phyloP scores from a whole-genome alignment of 305 asterid genomes.

The Solanum hybrid region DNA sequence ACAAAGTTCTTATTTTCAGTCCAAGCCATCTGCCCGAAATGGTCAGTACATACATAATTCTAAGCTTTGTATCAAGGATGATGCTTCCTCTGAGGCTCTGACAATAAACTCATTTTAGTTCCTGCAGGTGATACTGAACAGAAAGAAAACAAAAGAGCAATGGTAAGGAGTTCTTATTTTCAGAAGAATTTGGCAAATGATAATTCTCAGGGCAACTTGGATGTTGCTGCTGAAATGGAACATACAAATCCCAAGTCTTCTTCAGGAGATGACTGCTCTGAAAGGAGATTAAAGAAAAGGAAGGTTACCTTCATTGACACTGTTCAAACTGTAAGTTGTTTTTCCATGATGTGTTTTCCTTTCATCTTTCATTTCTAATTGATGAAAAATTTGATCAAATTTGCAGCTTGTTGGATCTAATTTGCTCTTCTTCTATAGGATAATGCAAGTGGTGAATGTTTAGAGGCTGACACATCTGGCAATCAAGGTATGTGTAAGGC shows the following conservation, averaged over 20 bases:
- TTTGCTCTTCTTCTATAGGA: conserved; percentile 1
- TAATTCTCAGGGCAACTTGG: conserved; percentile 13
- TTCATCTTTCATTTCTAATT: neutral
- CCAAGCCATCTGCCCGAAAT: conserved; percentile 5
- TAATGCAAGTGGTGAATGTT: neutral
- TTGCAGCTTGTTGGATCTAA: neutral
- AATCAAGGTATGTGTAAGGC: conserved; percentile 2
- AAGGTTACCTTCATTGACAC: conserved; percentile 30
- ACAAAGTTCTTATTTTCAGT: conserved; percentile 22
- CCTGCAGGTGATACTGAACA: conserved; percentile 20
- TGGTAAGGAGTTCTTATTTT: conserved; percentile 29
- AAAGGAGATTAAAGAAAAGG: conserved; percentile 37
- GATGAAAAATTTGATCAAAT: neutral
- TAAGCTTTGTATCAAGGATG: conserved; percentile 12
- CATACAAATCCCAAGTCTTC: conserved; percentile 17
- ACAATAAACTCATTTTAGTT: conserved; percentile 5
- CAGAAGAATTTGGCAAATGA: conserved; percentile 23
- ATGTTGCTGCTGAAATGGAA: conserved; percentile 20
- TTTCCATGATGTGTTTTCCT: neutral
- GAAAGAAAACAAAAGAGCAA: conserved; percentile 20
- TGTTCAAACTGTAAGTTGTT: conserved; percentile 35
- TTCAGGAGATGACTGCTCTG: conserved; percentile 16
- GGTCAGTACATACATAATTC: conserved; percentile 6
- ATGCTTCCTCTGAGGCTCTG: conserved; percentile 4
- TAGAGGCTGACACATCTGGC: neutral